Percentiles rank a stretch among this genome's conserved stretches.
Conservation (phyloP, 495 filamentous ascomycete species). For the Aspergillus hancockii region DNA sequence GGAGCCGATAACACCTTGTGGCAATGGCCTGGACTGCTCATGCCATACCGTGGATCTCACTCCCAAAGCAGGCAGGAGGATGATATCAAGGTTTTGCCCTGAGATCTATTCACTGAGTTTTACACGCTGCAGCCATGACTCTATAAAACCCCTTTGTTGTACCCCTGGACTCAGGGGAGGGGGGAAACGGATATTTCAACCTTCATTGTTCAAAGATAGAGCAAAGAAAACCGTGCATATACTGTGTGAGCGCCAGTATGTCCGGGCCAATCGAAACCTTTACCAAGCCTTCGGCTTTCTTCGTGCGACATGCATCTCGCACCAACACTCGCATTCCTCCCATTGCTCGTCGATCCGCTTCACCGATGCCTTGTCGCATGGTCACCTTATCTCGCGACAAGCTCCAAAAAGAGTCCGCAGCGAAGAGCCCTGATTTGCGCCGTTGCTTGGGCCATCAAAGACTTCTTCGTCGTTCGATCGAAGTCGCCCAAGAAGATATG, state of each 20-base stretch:
- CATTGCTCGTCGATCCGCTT: slow-evolving; percentile 15
- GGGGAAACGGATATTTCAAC: background rate
- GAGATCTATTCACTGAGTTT: background rate
- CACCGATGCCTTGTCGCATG: slow-evolving; percentile 16
- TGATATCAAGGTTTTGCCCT: background rate
- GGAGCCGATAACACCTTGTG: slow-evolving; percentile 2
- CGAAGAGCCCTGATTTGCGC: slow-evolving; percentile 25
- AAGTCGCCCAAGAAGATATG: slow-evolving; percentile 22
- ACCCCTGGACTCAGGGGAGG: slow-evolving; percentile 1
- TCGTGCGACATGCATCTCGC: slow-evolving; percentile 16
- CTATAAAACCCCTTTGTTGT: background rate
- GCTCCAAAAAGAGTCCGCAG: slow-evolving; percentile 18
- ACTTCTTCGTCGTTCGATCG: slow-evolving; percentile 21
- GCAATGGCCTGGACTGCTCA: background rate
- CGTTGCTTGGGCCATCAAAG: slow-evolving; percentile 28
- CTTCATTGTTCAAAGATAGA: background rate
- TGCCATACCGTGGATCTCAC: background rate
- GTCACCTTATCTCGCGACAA: slow-evolving; percentile 24
- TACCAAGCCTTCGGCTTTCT: slow-evolving; percentile 1
- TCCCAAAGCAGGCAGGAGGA: background rate
- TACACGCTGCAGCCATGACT: background rate
- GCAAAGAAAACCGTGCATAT: background rate
- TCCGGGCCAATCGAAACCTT: slow-evolving; percentile 3
- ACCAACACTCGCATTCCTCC: slow-evolving; percentile 24
- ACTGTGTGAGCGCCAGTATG: background rate